Evolutionary conservation across 2,329 filamentous ascomycete genomes (phyloP).

Genomic region (Biscogniauxia marginata): DNA sequence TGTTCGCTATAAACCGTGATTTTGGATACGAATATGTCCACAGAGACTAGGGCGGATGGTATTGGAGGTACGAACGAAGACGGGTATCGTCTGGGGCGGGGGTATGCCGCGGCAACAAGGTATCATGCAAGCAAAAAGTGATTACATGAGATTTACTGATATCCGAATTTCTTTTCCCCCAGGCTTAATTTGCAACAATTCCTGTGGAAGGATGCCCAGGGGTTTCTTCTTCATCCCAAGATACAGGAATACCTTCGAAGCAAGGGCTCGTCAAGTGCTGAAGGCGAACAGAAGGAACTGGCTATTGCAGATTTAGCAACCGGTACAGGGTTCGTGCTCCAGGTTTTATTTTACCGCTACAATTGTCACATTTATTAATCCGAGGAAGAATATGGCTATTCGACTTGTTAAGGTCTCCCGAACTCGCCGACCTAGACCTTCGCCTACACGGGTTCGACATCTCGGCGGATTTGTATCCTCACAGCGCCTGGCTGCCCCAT

Average conservation of each 20-base stretch:
- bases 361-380: neutral
- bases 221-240: conserved; percentile 10
- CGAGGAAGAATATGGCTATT: conserved; percentile 12
- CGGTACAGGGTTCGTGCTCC: conserved; percentile 7
- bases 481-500: conserved; percentile 9
- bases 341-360: neutral
- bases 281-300: neutral
- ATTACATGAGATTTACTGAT: neutral
- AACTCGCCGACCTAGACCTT: conserved; percentile 5
- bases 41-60: neutral
- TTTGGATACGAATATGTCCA: neutral
- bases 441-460: conserved; percentile 14
- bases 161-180: neutral
- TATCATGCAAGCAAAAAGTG: neutral
- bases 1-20: neutral
- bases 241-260: conserved; percentile 5
- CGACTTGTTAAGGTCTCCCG: conserved; percentile 9
- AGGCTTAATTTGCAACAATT: conserved; percentile 16
- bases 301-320: conserved; percentile 11
- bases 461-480: conserved; percentile 10
- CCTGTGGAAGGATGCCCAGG: conserved; percentile 10
- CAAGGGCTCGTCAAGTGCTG: neutral
- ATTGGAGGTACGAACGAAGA: conserved; percentile 1
- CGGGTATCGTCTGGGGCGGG: conserved; percentile 8
- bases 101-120: conserved; percentile 9